A percentile compares a stretch with the other conserved stretches of the same genome.
Conservation (phyloP, 2,329 filamentous ascomycete genomes). For the Cadophora malorum region DNA sequence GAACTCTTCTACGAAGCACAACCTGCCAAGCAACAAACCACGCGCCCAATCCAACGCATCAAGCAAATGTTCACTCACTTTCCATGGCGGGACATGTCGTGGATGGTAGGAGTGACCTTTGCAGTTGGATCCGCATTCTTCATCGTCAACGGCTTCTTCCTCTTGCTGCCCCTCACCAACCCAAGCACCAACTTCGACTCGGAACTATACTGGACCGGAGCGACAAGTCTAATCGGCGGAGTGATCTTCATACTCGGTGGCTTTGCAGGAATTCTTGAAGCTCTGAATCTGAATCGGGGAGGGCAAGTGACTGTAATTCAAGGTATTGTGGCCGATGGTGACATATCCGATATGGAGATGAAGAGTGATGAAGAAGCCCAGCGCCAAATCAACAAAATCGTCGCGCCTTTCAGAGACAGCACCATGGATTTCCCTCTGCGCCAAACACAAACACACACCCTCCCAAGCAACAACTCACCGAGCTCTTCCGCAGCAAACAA, state of each 20-base stretch:
- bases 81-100: conserved; percentile 35
- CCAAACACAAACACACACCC: background rate
- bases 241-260: conserved; percentile 35
- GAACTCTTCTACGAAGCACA: conserved; percentile 26
- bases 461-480: conserved; percentile 17
- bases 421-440: conserved; percentile 3
- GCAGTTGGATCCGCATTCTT: conserved; percentile 34
- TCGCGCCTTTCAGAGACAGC: conserved; percentile 10
- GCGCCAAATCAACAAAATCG: conserved; percentile 7
- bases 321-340: conserved; percentile 8
- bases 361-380: conserved; percentile 4
- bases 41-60: conserved; percentile 21
- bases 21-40: conserved; percentile 17
- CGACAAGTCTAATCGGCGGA: conserved; percentile 29
- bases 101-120: conserved; percentile 33
- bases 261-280: conserved; percentile 34
- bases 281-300: conserved; percentile 33
- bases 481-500: conserved; percentile 15
- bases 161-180: conserved; percentile 31
- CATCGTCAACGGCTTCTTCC: conserved; percentile 37
- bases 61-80: conserved; percentile 34
- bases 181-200: conserved; percentile 30
- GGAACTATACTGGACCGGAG: conserved; percentile 32
- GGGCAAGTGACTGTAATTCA: conserved; percentile 27
- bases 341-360: conserved; percentile 1